These are phyloP conservation scores for Pyrus communis DNA, from an alignment of 306 rosid species.

Conservation along the genomic window DNA sequence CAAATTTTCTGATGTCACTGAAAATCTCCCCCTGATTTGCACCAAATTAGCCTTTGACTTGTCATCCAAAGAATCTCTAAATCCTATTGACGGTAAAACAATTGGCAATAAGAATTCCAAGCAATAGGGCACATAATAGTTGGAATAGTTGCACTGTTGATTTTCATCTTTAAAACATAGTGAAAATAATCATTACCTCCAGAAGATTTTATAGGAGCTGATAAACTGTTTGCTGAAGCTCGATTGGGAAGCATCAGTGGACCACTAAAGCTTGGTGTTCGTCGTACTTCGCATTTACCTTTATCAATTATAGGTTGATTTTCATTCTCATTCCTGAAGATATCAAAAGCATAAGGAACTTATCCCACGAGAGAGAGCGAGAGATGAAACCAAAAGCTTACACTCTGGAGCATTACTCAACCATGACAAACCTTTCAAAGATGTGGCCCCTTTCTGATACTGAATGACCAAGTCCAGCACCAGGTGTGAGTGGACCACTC, in stretches of 20 bases:
- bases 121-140: neutral
- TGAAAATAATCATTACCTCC: conserved; percentile 61
- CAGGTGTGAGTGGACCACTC: conserved; percentile 85
- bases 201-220: conserved; percentile 95
- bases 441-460: conserved; percentile 49
- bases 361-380: neutral
- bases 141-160: conserved; percentile 3
- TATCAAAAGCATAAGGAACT: conserved; percentile 11
- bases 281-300: conserved; percentile 49
- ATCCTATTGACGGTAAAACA: conserved; percentile 49
- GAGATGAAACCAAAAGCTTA: neutral
- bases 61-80: conserved; percentile 88
- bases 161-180: neutral
- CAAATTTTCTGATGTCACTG: conserved; percentile 93
- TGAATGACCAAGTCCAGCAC: conserved; percentile 61
- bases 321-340: conserved; percentile 66
- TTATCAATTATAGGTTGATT: conserved; percentile 44
- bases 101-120: conserved; percentile 13
- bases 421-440: conserved; percentile 46
- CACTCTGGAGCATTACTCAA: neutral
- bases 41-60: conserved; percentile 88
- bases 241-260: conserved; percentile 97
- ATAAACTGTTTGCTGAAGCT: conserved; percentile 98
- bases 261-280: conserved; percentile 92
- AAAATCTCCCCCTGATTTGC: conserved; percentile 95